phyloP scores from a whole-genome alignment of 345 rosid genomes.

The Gynandropsis gynandra region DNA sequence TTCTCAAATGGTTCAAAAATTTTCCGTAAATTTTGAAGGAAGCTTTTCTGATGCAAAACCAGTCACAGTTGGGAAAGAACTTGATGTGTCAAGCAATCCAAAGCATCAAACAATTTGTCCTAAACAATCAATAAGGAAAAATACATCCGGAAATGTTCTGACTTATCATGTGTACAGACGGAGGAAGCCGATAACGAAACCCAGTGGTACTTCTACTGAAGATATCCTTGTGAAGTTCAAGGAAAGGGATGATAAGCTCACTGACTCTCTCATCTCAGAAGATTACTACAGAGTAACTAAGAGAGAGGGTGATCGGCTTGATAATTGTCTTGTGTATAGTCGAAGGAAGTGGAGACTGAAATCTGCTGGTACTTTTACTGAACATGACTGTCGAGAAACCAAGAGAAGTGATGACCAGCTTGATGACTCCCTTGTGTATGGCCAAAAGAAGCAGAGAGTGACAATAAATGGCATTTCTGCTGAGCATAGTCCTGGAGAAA shows the following conservation, averaged over 20 bases:
- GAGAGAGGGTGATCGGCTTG: conserved; percentile 18
- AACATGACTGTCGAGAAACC: conserved; percentile 40
- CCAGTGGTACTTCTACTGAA: conserved; percentile 13
- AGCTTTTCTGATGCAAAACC: conserved; percentile 33
- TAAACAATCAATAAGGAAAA: conserved; percentile 31
- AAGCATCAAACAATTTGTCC: conserved; percentile 31
- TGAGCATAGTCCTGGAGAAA: conserved; percentile 15
- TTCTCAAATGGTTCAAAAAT: conserved; percentile 49
- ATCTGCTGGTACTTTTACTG: conserved; percentile 26
- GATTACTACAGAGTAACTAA: conserved; percentile 13
- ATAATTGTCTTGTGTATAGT: conserved; percentile 40
- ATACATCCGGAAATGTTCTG: conserved; percentile 32
- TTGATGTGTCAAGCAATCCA: conserved; percentile 29
- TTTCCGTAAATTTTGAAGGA: conserved; percentile 28
- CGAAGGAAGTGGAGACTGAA: conserved; percentile 24
- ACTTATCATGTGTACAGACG: conserved; percentile 51
- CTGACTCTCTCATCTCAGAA: conserved; percentile 19
- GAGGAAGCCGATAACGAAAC: conserved; percentile 36
- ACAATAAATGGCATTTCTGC: too few relatives aligned
- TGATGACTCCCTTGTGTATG: conserved; percentile 38
- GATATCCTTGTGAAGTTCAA: not conserved
- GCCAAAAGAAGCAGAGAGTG: not conserved
- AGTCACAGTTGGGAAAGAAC: conserved; percentile 27
- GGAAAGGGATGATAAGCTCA: conserved; percentile 18
- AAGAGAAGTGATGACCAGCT: conserved; percentile 35